Percentiles rank a stretch among this genome's conserved stretches.
These are phyloP conservation scores for Penicillium chermesinum DNA, from an alignment of 495 filamentous ascomycete genomes.

Conservation along the genomic window DNA sequence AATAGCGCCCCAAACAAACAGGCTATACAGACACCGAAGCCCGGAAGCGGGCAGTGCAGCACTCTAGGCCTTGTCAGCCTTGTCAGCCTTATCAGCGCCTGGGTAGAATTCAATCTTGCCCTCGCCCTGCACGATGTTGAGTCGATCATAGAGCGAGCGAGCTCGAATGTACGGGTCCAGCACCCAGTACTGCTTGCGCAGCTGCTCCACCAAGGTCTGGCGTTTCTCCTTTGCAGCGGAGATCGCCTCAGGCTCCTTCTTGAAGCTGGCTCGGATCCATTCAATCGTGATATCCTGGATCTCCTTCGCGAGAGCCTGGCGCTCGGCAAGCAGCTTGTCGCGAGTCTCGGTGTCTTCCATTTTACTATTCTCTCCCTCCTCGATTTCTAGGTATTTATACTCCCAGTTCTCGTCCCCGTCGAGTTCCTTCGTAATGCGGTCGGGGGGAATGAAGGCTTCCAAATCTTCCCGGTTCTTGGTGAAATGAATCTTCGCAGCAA, in stretches of 20 bases:
- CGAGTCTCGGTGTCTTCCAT: constrained; percentile 64
- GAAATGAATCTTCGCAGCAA: constrained; percentile 70
- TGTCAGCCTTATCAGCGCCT: constrained; percentile 17
- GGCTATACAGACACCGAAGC: neutral
- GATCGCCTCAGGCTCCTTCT: constrained; percentile 40
- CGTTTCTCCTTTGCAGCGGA: constrained; percentile 53
- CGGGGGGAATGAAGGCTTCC: constrained; percentile 63
- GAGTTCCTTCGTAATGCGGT: constrained; percentile 70
- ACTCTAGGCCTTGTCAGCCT: neutral
- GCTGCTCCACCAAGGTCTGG: constrained; percentile 52
- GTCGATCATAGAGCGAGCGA: constrained; percentile 68
- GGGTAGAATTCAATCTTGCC: constrained; percentile 70
- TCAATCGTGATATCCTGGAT: constrained; percentile 65
- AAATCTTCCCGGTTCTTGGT: constrained; percentile 78
- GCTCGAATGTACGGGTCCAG: constrained; percentile 73
- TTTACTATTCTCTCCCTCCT: constrained; percentile 59
- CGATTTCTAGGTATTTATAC: constrained; percentile 73
- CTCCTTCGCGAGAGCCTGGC: constrained; percentile 57
- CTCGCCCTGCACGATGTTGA: constrained; percentile 58
- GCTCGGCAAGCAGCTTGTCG: constrained; percentile 53
- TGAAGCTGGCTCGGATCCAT: constrained; percentile 55
- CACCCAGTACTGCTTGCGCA: constrained; percentile 78
- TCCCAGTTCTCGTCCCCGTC: constrained; percentile 79
- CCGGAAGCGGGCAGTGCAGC: neutral
- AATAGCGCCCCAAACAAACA: neutral